phyloP scores from a whole-genome alignment of 768 basidiomycete genomes.

The Pulveroboletus sp. region DNA sequence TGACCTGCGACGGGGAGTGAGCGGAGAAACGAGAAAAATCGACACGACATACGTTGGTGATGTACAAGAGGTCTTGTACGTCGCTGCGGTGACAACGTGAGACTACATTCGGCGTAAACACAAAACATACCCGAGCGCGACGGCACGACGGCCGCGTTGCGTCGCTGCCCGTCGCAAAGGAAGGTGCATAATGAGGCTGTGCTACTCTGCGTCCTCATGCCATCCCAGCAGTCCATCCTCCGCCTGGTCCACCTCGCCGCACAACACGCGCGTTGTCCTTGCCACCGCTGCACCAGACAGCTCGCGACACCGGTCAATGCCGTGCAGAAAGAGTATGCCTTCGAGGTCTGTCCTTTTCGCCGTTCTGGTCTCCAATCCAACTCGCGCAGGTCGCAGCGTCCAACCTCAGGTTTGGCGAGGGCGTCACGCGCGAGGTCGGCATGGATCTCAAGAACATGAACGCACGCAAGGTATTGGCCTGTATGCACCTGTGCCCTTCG shows the following conservation, averaged over 20 bases:
- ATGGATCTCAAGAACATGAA: constrained; percentile 95
- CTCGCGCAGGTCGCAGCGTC: constrained; percentile 70
- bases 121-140: too few relatives aligned
- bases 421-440: constrained; percentile 86
- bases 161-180: not conserved
- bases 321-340: constrained; percentile 86
- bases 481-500: not conserved
- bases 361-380: not conserved
- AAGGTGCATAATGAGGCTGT: constrained; percentile 15
- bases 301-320: constrained; percentile 75
- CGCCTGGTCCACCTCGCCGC: constrained; percentile 70
- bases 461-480: constrained; percentile 63
- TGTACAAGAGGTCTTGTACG: constrained; percentile 74
- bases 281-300: constrained; percentile 69
- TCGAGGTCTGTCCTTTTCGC: constrained; percentile 55
- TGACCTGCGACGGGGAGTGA: constrained; percentile 45
- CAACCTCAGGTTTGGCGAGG: constrained; percentile 86
- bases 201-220: not conserved
- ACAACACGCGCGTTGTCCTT: constrained; percentile 75
- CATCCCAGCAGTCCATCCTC: constrained; percentile 49
- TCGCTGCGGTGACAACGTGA: too few relatives aligned
- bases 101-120: too few relatives aligned
- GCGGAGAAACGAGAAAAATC: not conserved
- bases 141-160: too few relatives aligned
- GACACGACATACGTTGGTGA: constrained; percentile 70